phyloP scores from a whole-genome alignment of 352 stramenopile species.

The Pythium scleroteichum region DNA sequence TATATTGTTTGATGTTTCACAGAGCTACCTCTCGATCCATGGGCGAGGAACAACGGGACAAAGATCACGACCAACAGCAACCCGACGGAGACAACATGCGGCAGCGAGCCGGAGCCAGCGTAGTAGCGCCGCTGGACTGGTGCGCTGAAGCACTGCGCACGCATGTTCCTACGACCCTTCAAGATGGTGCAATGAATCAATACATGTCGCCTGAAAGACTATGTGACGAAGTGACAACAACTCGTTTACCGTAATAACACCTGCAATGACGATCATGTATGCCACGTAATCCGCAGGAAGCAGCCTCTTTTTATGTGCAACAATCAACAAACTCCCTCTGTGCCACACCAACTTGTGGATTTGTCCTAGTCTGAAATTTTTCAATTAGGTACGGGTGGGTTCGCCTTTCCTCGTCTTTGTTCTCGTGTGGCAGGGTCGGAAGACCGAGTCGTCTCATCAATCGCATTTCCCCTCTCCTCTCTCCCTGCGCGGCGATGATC shows the following conservation, averaged over 20 bases:
- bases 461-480: not conserved
- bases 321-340: not conserved
- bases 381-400: not conserved
- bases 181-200: too few relatives aligned
- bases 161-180: constrained; percentile 33
- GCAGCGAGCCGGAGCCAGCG: constrained; percentile 47
- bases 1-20: too few relatives aligned
- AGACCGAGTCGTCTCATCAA: not conserved
- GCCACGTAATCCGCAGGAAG: too few relatives aligned
- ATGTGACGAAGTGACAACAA: too few relatives aligned
- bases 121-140: constrained; percentile 64
- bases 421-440: not conserved
- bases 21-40: constrained; percentile 56
- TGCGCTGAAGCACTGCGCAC: constrained; percentile 45
- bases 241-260: too few relatives aligned
- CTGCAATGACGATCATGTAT: too few relatives aligned
- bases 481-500: constrained; percentile 46
- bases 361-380: not conserved
- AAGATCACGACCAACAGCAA: constrained; percentile 43
- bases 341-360: not conserved
- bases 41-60: constrained; percentile 61
- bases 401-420: not conserved
- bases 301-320: too few relatives aligned
- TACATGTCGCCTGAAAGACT: too few relatives aligned
- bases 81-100: constrained; percentile 45